Evolutionary conservation across 2,329 filamentous ascomycete genomes (phyloP).

Genomic region (Phialophora expanda): DNA sequence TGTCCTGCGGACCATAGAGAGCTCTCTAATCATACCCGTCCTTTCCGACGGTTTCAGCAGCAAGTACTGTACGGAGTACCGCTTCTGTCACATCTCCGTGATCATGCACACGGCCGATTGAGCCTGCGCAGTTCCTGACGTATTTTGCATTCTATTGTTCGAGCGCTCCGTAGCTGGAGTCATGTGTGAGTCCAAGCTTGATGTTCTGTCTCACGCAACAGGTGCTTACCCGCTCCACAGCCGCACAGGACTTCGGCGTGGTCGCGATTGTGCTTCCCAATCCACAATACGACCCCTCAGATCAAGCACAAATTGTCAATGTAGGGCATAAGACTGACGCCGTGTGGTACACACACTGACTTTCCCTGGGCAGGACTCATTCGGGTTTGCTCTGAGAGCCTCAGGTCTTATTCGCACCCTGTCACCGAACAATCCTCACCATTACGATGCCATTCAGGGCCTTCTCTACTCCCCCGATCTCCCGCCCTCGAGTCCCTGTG

Average conservation of each 20-base stretch:
- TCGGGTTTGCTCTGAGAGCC: constrained; percentile 44
- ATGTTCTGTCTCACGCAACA: constrained; percentile 6
- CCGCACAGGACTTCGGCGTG: constrained; percentile 35
- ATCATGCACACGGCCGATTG: constrained; percentile 8
- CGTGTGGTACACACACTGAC: constrained; percentile 3
- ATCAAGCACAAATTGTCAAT: constrained; percentile 44
- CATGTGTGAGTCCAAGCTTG: constrained; percentile 30
- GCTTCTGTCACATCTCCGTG: not conserved
- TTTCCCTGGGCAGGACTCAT: constrained; percentile 26
- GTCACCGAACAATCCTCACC: constrained; percentile 68
- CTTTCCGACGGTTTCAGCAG: not conserved
- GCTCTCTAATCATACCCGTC: not conserved
- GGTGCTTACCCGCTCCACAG: constrained; percentile 27
- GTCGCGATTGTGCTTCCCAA: constrained; percentile 38
- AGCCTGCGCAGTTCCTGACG: constrained; percentile 9
- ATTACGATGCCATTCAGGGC: constrained; percentile 70
- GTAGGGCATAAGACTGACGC: constrained; percentile 41
- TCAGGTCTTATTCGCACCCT: constrained; percentile 73
- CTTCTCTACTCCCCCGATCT: constrained; percentile 85
- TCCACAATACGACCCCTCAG: constrained; percentile 37
- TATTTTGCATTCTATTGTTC: not conserved
- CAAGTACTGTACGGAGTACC: not conserved
- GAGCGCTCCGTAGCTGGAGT: not conserved
- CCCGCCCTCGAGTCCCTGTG: constrained; percentile 62
- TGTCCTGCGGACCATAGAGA: not conserved